Base-by-base conservation (phyloP, 2,329 filamentous ascomycete species). In the Dothiorella sarmentorum region DNA sequence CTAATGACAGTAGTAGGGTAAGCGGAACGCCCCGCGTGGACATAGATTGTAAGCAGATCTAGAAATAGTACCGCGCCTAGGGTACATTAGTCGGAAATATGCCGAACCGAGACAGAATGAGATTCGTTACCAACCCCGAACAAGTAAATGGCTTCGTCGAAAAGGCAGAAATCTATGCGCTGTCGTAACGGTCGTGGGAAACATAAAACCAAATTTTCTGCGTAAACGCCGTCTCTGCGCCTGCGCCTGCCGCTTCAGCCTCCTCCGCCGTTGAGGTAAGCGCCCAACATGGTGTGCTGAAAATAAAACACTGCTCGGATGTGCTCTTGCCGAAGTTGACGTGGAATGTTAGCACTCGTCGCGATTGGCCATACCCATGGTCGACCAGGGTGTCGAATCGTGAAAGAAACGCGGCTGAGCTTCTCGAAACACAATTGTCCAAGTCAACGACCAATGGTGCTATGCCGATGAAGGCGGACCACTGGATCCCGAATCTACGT, bases 401-500 rank as follows among this genome's bases (percentile, higher is more conserved):
- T 53, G 49, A 17, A 40, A 24, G 33, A 27, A 33, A 33, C 20
- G 38, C 38, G 24, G 37, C 52, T 56, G 26, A 43, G 52, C 52
- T 27, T 20, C 17, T 24, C 37, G 18, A 35, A 56, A 43, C 37
- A 11, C 37, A 11, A 18, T 26, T n/a, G 15, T 31, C 17, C 27
- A 56, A 42, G 43, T 13, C 11, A 27, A 26, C 24, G 17, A 35
- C 9, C 38, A 11, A 35, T 24, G 18, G 35, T 20, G 40, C 17
- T 44, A 56, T 44, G 38, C 37, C 52, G 29, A 26, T 26, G 52
- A 56, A 7, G 52, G 24, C 37, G 52, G 52, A 6, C 40, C 38
- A 27, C 52, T 56, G 13, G 52, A 56, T 3, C 38, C 38, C 33
- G 58, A 63, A 43, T 65, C 60, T 24, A 64, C 45, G 13, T 63